Conservation (phyloP, 1,284 basidiomycete genomes). For the Cryptococcus sp. region DNA sequence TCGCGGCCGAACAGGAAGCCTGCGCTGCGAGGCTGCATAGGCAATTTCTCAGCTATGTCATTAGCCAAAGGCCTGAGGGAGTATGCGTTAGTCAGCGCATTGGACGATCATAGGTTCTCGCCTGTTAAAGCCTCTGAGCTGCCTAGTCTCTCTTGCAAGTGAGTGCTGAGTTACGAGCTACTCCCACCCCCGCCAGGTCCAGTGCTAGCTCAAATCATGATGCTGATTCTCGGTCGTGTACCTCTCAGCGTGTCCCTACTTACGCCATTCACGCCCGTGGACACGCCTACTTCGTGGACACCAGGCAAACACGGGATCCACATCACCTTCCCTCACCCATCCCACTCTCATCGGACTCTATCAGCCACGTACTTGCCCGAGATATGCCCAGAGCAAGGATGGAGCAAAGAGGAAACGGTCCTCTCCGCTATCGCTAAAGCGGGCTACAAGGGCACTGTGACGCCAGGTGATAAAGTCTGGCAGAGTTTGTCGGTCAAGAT, state of each 20-base stretch:
- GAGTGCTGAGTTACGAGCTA: constrained; percentile 40
- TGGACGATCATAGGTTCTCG: constrained; percentile 10
- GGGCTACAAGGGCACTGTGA: constrained; percentile 77
- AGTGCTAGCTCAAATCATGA: no score
- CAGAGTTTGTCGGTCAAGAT: constrained; percentile 73
- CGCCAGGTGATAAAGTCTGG: constrained; percentile 67
- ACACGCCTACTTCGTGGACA: constrained; percentile 87
- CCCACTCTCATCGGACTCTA: constrained; percentile 61
- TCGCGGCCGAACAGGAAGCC: constrained; percentile 52
- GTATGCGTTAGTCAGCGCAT: constrained; percentile 78
- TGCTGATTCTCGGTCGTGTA: not conserved
- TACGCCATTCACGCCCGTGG: constrained; percentile 85
- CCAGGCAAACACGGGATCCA: constrained; percentile 90
- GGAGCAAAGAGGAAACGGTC: constrained; percentile 85
- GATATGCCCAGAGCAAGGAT: constrained; percentile 87
- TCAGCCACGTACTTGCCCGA: constrained; percentile 94
- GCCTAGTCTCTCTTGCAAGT: constrained; percentile 80
- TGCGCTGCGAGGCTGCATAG: constrained; percentile 88
- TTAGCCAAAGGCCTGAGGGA: constrained; percentile 78
- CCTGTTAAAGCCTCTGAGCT: constrained; percentile 75
- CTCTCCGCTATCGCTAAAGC: constrained; percentile 91
- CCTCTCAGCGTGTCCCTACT: constrained; percentile 77
- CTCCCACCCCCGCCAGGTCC: not conserved
- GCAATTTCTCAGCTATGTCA: constrained; percentile 80
- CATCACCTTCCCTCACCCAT: constrained; percentile 79